phyloP scores from a whole-genome alignment of 108 stramenopile species.

The Schizochytrium sp. region DNA sequence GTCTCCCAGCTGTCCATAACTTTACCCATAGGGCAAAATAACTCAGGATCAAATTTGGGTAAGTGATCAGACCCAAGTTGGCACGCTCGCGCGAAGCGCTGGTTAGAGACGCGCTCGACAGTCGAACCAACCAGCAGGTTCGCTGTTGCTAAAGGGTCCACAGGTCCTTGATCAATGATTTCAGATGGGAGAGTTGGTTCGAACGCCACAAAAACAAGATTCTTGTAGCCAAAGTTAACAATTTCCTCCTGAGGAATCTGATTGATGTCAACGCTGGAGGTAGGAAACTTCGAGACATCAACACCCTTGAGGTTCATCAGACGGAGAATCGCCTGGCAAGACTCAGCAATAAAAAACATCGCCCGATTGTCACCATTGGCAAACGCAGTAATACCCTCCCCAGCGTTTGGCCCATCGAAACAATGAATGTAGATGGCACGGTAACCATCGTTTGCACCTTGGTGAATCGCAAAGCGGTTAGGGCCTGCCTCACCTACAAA shows the following conservation, averaged over 20 bases:
- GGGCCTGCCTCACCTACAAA: constrained; percentile 60
- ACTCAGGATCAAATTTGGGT: constrained; percentile 46
- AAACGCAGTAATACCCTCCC: constrained; percentile 16
- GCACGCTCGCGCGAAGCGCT: constrained; percentile 46
- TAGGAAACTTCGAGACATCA: not conserved
- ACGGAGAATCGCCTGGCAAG: not conserved
- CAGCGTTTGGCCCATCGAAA: constrained; percentile 64
- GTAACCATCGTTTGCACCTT: constrained; percentile 66
- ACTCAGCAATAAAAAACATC: constrained; percentile 38
- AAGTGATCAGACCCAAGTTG: constrained; percentile 14
- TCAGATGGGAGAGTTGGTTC: constrained; percentile 18
- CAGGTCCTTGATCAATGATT: constrained; percentile 16
- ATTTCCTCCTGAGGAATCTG: constrained; percentile 52
- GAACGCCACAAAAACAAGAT: constrained; percentile 47
- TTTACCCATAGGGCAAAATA: constrained; percentile 57
- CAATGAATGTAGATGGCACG: constrained; percentile 64
- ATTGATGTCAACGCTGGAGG: not conserved
- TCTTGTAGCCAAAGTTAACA: constrained; percentile 62
- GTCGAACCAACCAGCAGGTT: not conserved
- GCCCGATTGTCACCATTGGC: constrained; percentile 65
- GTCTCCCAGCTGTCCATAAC: constrained; percentile 63
- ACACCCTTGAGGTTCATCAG: not conserved
- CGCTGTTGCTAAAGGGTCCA: not conserved
- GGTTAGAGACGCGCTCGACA: constrained; percentile 24
- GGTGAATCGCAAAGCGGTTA: constrained; percentile 62